A percentile compares a stretch with the other conserved stretches of the same genome.
These are phyloP conservation scores for Digitaria exilis DNA, from an alignment of 202 grass and related monocot species.

Conservation along the genomic window DNA sequence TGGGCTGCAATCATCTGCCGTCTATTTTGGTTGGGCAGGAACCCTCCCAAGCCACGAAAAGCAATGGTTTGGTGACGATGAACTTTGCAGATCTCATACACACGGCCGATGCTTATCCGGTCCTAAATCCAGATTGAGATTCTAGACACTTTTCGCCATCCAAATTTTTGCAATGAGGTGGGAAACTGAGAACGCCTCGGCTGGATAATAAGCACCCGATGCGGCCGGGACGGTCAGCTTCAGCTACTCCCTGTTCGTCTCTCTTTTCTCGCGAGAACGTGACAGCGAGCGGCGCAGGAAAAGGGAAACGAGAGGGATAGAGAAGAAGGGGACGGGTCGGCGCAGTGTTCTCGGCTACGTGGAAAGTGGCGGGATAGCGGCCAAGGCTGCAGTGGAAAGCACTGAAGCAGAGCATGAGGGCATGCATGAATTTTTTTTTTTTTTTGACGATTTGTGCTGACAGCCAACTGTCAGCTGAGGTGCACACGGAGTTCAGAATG, in stretches of 20 bases:
- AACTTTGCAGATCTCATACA: not conserved
- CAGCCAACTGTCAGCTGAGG: not conserved
- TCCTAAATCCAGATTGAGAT: not conserved
- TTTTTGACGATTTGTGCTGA: not conserved
- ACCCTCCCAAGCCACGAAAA: not conserved
- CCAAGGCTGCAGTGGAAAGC: not conserved
- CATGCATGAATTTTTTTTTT: not conserved
- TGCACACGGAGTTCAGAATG: not conserved
- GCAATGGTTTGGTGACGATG: not conserved
- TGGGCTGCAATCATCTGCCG: not conserved
- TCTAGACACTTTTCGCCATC: not conserved
- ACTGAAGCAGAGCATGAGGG: not conserved
- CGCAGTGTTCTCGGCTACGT: not conserved
- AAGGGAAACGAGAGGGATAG: not conserved
- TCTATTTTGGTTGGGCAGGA: not conserved
- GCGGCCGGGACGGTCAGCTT: not conserved
- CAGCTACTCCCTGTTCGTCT: not conserved
- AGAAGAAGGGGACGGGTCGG: not conserved
- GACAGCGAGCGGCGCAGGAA: not conserved
- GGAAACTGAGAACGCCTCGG: not conserved
- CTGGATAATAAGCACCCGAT: not conserved
- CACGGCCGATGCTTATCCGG: too few species aligned
- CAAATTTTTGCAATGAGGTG: too few species aligned
- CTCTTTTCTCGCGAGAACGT: not conserved
- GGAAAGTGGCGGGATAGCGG: not conserved